Percentiles rank a stretch among this genome's conserved stretches.
Conservation (phyloP, 495 filamentous ascomycete species). For the Penicillium bovifimosum region DNA sequence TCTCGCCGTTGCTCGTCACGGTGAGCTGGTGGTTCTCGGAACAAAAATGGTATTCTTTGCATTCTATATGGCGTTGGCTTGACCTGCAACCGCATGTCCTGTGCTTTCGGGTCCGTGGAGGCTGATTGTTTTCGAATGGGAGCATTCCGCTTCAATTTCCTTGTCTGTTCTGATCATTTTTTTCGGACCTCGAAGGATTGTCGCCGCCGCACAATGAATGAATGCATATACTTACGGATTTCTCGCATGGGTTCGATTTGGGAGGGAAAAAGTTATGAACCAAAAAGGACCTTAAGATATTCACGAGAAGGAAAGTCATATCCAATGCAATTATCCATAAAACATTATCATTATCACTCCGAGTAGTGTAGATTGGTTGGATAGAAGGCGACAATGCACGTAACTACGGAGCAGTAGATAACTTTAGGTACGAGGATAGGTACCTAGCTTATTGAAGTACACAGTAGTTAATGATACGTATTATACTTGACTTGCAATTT, state of each 20-base stretch:
- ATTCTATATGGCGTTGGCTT: slow-evolving; percentile 50
- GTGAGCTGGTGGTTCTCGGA: slow-evolving; percentile 22
- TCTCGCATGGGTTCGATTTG: slow-evolving; percentile 14
- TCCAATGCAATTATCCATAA: slow-evolving; percentile 26
- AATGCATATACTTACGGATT: slow-evolving; percentile 19
- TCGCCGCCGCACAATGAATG: slow-evolving; percentile 29
- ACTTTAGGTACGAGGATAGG: no score
- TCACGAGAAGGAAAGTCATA: slow-evolving; percentile 25
- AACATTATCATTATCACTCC: slow-evolving; percentile 9
- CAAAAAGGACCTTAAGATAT: slow-evolving; percentile 6
- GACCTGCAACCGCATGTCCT: slow-evolving; percentile 42
- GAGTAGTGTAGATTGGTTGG: background rate
- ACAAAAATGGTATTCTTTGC: slow-evolving; percentile 34
- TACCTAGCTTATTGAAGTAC: no score
- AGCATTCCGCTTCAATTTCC: slow-evolving; percentile 31
- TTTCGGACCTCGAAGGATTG: slow-evolving; percentile 42
- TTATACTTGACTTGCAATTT: no score
- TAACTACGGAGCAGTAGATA: no score
- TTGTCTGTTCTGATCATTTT: slow-evolving; percentile 21
- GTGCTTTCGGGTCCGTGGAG: slow-evolving; percentile 36
- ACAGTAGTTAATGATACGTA: no score
- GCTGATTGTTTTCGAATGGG: slow-evolving; percentile 29
- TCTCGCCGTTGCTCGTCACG: background rate
- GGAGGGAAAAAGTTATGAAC: slow-evolving; percentile 14
- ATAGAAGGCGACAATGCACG: no score